Percentiles rank a stretch among this genome's conserved stretches.
Evolutionary conservation across 148 eudicot genomes (phyloP).

Genomic region (Oxyria digyna): DNA sequence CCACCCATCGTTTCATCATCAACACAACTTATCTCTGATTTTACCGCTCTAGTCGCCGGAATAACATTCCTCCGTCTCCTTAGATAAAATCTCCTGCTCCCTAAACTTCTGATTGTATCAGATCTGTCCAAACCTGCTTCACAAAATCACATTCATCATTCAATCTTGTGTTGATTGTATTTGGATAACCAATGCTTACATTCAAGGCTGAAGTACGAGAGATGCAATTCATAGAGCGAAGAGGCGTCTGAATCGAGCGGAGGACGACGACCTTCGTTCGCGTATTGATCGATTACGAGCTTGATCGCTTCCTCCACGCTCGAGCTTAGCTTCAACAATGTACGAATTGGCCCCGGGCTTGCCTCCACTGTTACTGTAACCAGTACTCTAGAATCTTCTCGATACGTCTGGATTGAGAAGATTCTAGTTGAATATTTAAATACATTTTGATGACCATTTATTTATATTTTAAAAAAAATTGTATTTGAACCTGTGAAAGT

Average conservation of each 20-base stretch:
- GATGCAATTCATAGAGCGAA: constrained; percentile 44
- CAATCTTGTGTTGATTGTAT: too few relatives aligned
- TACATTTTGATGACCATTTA: background rate
- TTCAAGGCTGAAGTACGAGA: constrained; percentile 70
- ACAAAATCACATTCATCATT: background rate
- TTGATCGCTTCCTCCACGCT: constrained; percentile 73
- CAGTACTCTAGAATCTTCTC: constrained; percentile 61
- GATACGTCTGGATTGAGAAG: constrained; percentile 29
- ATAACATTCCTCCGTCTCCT: constrained; percentile 22
- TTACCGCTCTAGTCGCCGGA: background rate
- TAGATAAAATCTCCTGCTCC: constrained; percentile 76
- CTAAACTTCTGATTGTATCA: constrained; percentile 54
- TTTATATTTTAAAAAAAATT: background rate
- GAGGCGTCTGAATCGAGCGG: constrained; percentile 28
- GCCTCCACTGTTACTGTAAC: constrained; percentile 78
- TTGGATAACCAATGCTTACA: too few relatives aligned
- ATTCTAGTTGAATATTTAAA: background rate
- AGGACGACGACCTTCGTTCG: constrained; percentile 63
- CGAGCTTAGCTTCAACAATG: constrained; percentile 58
- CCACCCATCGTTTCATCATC: background rate
- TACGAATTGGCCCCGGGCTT: constrained; percentile 65
- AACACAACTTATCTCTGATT: constrained; percentile 10
- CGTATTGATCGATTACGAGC: constrained; percentile 46
- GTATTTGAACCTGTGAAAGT: background rate
- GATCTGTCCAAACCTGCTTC: constrained; percentile 49